phyloP scores from a whole-genome alignment of 441 rosid species.

The Adansonia madagascariensis region DNA sequence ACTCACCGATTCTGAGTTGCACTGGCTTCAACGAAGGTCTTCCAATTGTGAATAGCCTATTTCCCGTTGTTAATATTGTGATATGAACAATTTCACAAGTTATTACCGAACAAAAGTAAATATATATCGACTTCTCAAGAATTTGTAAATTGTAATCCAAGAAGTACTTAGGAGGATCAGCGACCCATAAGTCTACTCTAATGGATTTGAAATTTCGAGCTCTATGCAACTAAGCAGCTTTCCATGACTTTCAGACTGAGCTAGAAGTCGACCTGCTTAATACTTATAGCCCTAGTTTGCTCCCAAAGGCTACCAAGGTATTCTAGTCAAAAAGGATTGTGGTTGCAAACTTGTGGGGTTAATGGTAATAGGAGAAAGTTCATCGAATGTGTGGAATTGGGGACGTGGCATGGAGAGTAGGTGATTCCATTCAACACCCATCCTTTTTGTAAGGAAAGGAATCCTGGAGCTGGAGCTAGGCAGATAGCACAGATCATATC shows the following conservation, averaged over 20 bases:
- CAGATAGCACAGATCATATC: neutral
- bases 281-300: neutral
- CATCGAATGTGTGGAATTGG: neutral
- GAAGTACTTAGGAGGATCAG: neutral
- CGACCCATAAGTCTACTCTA: neutral
- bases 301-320: neutral
- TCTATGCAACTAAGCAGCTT: neutral
- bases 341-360: too few species aligned
- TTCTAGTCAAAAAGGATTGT: neutral
- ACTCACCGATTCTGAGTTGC: neutral
- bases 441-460: too few species aligned
- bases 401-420: neutral
- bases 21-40: neutral
- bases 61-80: too few species aligned
- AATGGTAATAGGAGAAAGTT: neutral
- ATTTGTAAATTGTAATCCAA: neutral
- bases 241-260: neutral
- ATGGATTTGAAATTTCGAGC: neutral
- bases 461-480: neutral
- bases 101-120: too few species aligned
- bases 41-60: neutral
- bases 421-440: too few species aligned
- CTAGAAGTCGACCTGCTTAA: neutral
- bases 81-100: too few species aligned
- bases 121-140: neutral